phyloP scores from a whole-genome alignment of 1,139 yeast species.

The Blastobotrys elegans region DNA sequence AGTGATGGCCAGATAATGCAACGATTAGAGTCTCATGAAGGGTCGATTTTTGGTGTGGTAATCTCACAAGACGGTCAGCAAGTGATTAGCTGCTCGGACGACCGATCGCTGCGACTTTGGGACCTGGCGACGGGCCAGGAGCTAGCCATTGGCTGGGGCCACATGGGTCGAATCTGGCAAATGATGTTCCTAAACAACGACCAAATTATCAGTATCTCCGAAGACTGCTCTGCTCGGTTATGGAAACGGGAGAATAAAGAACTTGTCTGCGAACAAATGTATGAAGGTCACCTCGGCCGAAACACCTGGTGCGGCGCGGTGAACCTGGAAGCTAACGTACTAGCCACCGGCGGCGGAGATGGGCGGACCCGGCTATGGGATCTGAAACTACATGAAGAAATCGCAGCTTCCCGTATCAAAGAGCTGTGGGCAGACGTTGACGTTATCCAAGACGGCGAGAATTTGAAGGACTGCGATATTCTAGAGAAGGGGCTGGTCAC shows the following conservation, averaged over 20 bases:
- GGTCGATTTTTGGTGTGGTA: constrained; percentile 80
- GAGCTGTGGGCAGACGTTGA: constrained; percentile 17
- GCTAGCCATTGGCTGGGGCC: constrained; percentile 91
- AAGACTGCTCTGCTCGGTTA: constrained; percentile 80
- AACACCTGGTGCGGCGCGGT: constrained; percentile 84
- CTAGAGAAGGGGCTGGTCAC: constrained; percentile 41
- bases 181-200: constrained; percentile 54
- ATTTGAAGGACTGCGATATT: constrained; percentile 57
- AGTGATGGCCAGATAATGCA: constrained; percentile 43
- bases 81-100: constrained; percentile 85
- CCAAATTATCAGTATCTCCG: constrained; percentile 64
- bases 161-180: constrained; percentile 89
- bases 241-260: constrained; percentile 47
- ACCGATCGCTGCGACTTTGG: constrained; percentile 79
- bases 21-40: constrained; percentile 71
- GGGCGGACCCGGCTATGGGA: constrained; percentile 69
- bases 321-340: constrained; percentile 41
- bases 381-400: constrained; percentile 32
- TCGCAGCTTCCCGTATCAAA: constrained; percentile 31
- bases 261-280: constrained; percentile 43
- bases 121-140: constrained; percentile 49
- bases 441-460: constrained; percentile 45
- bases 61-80: constrained; percentile 52
- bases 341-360: constrained; percentile 81
- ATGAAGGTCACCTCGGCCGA: constrained; percentile 74